Conservation (phyloP, 2,329 filamentous ascomycete species). For the Corynespora cassiicola region DNA sequence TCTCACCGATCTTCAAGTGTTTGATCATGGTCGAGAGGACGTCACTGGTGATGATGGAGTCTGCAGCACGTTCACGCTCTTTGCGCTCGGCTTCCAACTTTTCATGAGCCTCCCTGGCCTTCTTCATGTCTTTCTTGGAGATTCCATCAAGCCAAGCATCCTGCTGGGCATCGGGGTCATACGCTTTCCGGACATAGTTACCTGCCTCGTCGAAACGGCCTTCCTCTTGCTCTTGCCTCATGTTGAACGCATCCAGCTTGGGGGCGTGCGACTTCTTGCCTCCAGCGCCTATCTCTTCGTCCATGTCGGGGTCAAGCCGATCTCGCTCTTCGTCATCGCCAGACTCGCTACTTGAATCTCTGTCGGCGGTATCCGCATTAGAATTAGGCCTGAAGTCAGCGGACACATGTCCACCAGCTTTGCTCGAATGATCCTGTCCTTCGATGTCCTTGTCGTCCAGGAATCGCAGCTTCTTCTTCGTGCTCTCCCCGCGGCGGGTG, state of each 20-base stretch:
- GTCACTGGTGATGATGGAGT: slow-evolving; percentile 75
- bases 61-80: slow-evolving; percentile 74
- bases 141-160: slow-evolving; percentile 92
- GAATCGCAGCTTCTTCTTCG: slow-evolving; percentile 68
- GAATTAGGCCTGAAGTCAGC: slow-evolving; percentile 60
- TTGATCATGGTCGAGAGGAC: slow-evolving; percentile 76
- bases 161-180: slow-evolving; percentile 86
- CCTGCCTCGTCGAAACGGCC: slow-evolving; percentile 89
- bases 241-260: slow-evolving; percentile 95
- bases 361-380: slow-evolving; percentile 61
- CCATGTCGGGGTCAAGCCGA: slow-evolving; percentile 71
- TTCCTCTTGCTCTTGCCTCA: slow-evolving; percentile 88
- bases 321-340: slow-evolving; percentile 71
- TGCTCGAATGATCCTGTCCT: slow-evolving; percentile 78
- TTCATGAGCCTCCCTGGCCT: slow-evolving; percentile 85
- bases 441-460: slow-evolving; percentile 71
- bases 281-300: slow-evolving; percentile 89
- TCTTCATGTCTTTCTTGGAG: slow-evolving; percentile 91
- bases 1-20: slow-evolving; percentile 80
- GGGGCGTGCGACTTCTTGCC: slow-evolving; percentile 92
- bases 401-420: slow-evolving; percentile 72
- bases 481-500: slow-evolving; percentile 61
- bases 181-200: slow-evolving; percentile 89
- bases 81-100: slow-evolving; percentile 80
- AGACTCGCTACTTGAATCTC: slow-evolving; percentile 64